Evolutionary conservation across 352 stramenopile species (phyloP).

Genomic region (Phytophthora syringae): DNA sequence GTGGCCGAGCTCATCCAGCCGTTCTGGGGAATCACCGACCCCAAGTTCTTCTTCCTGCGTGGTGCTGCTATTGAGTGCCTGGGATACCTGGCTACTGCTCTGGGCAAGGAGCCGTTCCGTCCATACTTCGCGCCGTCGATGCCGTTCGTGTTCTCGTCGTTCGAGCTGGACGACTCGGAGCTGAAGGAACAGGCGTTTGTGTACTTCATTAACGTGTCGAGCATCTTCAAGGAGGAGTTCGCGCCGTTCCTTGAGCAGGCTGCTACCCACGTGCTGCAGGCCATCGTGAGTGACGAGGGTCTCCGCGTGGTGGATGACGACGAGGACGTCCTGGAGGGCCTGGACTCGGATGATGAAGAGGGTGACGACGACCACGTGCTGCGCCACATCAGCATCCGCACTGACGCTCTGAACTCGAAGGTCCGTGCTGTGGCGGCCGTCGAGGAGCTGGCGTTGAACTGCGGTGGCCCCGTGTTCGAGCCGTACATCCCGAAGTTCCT

Average conservation of each 20-base stretch:
- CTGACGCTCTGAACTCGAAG: constrained; percentile 87
- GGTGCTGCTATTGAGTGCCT: constrained; percentile 98
- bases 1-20: constrained; percentile 88
- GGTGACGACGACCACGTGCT: constrained; percentile 73
- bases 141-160: constrained; percentile 94
- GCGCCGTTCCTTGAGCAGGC: constrained; percentile 90
- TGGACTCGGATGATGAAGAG: constrained; percentile 85
- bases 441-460: constrained; percentile 88
- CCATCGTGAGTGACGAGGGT: constrained; percentile 81
- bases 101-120: constrained; percentile 96
- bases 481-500: constrained; percentile 87
- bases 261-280: constrained; percentile 70
- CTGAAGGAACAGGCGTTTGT: constrained; percentile 98
- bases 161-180: constrained; percentile 94
- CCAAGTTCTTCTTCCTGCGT: constrained; percentile 93
- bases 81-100: constrained; percentile 97
- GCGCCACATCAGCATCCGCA: constrained; percentile 88
- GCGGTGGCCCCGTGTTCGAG: constrained; percentile 73
- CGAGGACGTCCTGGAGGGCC: constrained; percentile 68
- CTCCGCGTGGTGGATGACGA: constrained; percentile 78
- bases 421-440: constrained; percentile 81
- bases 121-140: constrained; percentile 95
- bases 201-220: constrained; percentile 98
- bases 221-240: constrained; percentile 98
- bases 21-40: constrained; percentile 93